Conservation (phyloP, 176 grass and related monocot genomes). For the Eleusine coracana region DNA sequence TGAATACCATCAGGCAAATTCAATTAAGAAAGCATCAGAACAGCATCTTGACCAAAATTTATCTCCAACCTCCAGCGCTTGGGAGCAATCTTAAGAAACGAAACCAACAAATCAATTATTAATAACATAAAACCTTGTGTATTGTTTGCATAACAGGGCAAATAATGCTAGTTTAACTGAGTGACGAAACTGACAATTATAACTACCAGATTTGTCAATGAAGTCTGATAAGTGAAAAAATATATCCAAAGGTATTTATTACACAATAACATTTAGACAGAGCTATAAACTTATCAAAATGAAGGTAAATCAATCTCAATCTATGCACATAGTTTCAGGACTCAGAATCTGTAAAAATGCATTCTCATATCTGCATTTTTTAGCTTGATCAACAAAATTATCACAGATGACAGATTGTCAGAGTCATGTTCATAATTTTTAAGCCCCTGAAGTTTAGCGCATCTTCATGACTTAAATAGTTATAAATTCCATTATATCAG, state of each 20-base stretch:
- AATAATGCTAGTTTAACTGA: not conserved
- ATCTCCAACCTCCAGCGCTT: conserved; percentile 94
- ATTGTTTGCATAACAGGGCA: not conserved
- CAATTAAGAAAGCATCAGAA: conserved; percentile 97
- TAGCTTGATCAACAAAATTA: not conserved
- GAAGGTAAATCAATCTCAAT: not conserved
- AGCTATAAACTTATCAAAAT: not conserved
- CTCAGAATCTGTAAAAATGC: not conserved
- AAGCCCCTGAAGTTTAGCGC: too few relatives aligned
- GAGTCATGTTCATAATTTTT: too few relatives aligned
- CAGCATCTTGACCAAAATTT: conserved; percentile 91
- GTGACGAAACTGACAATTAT: not conserved
- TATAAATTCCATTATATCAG: not conserved
- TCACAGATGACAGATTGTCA: too few relatives aligned
- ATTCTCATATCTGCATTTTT: conserved; percentile 25
- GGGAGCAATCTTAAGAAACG: conserved; percentile 62
- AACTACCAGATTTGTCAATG: conserved; percentile 19
- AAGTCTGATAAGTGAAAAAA: not conserved
- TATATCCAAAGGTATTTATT: not conserved
- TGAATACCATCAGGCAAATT: conserved; percentile 95
- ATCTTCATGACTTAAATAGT: too few relatives aligned
- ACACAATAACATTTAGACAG: not conserved
- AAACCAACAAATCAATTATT: conserved; percentile 32
- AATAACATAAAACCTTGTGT: not conserved
- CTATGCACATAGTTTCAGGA: not conserved